phyloP scores from a whole-genome alignment of 2,329 filamentous ascomycete genomes.

The Fusarium chlamydosporum region DNA sequence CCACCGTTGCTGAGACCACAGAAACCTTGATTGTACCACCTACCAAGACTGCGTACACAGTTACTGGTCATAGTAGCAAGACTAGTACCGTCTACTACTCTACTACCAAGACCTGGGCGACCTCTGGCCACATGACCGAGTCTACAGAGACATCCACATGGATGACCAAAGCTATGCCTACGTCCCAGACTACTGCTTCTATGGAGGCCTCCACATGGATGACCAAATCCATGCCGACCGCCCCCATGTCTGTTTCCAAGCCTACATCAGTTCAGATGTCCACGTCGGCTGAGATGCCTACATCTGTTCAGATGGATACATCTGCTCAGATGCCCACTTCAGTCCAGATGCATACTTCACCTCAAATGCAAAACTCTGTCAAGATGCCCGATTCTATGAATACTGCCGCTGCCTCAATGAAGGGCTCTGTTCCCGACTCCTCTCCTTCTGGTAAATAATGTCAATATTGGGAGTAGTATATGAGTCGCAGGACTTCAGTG shows the following conservation, averaged over 20 bases:
- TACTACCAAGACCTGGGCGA: slow-evolving; percentile 21
- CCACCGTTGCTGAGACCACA: slow-evolving; percentile 5
- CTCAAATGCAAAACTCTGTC: neutral
- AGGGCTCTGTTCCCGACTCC: slow-evolving; percentile 5
- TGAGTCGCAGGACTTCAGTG: too few relatives aligned
- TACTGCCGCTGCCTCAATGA: neutral
- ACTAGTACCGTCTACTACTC: slow-evolving; percentile 16
- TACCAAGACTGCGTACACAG: neutral
- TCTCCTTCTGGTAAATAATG: slow-evolving; percentile 1
- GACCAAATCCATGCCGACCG: neutral
- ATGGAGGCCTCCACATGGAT: neutral
- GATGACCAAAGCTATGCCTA: neutral
- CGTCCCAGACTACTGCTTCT: too few relatives aligned
- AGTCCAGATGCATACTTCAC: too few relatives aligned
- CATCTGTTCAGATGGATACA: neutral
- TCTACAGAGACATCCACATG: neutral
- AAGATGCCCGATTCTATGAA: neutral
- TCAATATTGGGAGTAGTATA: neutral
- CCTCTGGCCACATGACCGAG: neutral
- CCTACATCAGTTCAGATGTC: neutral
- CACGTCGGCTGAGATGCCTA: neutral
- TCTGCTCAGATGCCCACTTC: neutral
- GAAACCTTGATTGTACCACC: too few relatives aligned
- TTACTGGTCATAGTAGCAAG: neutral
- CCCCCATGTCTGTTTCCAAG: too few relatives aligned